Conservation (phyloP, 192 early-diverging fungal genomes). For the Umbelopsis sp. region DNA sequence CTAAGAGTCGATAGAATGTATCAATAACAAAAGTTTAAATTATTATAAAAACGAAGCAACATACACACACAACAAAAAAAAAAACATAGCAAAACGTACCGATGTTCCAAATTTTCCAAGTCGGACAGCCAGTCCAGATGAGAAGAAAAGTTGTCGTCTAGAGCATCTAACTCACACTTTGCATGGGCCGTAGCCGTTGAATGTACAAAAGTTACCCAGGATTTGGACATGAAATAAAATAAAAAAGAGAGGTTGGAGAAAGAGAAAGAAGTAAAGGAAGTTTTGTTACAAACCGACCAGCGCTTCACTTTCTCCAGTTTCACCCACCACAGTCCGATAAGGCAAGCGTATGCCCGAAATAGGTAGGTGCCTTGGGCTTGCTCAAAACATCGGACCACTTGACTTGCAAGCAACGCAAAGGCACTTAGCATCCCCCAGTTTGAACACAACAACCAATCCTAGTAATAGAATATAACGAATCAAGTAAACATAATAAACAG, state of each 20-base stretch:
- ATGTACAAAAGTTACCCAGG: neutral
- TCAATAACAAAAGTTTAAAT: too few species aligned
- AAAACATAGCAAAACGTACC: conserved; percentile 9
- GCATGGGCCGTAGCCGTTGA: neutral
- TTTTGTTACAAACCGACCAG: neutral
- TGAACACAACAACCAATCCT: neutral
- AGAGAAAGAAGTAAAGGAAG: neutral
- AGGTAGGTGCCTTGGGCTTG: neutral
- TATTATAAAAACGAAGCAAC: too few species aligned
- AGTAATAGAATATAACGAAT: neutral
- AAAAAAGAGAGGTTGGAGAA: neutral
- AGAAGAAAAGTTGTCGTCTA: neutral
- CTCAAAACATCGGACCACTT: conserved; percentile 13
- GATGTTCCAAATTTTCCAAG: conserved; percentile 13
- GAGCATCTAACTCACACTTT: conserved; percentile 2
- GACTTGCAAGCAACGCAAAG: neutral
- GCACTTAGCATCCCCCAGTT: neutral
- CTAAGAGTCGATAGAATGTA: too few species aligned
- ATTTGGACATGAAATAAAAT: conserved; percentile 2
- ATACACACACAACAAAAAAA: neutral
- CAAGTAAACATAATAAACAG: too few species aligned
- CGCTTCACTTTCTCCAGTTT: conserved; percentile 10
- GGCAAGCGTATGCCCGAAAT: conserved; percentile 10
- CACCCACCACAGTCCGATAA: conserved; percentile 7
- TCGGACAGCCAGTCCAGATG: conserved; percentile 13